Evolutionary conservation across 2,329 filamentous ascomycete genomes (phyloP), one percentile per base, ranked within the genome.

Genomic region (Graphiopsis chlorocephala): DNA sequence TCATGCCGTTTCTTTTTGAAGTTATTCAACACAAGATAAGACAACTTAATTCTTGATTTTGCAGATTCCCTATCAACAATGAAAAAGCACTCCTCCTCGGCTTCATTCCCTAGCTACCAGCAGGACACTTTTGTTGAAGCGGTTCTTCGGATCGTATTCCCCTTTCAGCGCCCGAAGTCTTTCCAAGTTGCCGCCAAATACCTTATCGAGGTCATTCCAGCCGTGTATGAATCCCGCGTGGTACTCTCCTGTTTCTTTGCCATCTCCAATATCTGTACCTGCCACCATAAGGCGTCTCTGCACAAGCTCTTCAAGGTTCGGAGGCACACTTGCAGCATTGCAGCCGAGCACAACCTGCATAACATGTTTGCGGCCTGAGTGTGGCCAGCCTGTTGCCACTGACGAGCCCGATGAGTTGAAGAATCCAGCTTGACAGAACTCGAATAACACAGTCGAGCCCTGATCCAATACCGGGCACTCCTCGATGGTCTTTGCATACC

Each of bases 371-470:
- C 66, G 66, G 10, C 65, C 66, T 11, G 58, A 65, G 50, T 74
- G 72, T 12, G 72, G 72, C 72, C 72, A 74, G 2, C 66, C 72
- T 1, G 72, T 71, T 31, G 69, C 67, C 0, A 65, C 62, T 10
- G 67, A 63, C 0, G 67, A 65, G n/a, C 52, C 47, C 12, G 68
- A 67, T 1, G 67, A 68, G 48, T 64, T 66, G 67, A 72, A 71
- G 1, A 69, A 66, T 2, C 70, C 61, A 66, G 64, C 57, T 4
- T 73, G 72, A 70, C 73, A 73, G 59, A 73, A 70, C 48, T 75
- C 72, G 10, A 75, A 64, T 3, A 75, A 50, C 2, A 74, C 68
- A 0, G 68, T 68, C 6, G 68, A 70, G 10, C 71, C 72, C 11
- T 59, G 61, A 0, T 67, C 69, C 31, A 75, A 67, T 2, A 65